Percentiles rank a stretch among this genome's conserved stretches.
These are phyloP conservation scores for Insectozyma bohioensis DNA, from an alignment of 1,139 yeast species.

Conservation along the genomic window DNA sequence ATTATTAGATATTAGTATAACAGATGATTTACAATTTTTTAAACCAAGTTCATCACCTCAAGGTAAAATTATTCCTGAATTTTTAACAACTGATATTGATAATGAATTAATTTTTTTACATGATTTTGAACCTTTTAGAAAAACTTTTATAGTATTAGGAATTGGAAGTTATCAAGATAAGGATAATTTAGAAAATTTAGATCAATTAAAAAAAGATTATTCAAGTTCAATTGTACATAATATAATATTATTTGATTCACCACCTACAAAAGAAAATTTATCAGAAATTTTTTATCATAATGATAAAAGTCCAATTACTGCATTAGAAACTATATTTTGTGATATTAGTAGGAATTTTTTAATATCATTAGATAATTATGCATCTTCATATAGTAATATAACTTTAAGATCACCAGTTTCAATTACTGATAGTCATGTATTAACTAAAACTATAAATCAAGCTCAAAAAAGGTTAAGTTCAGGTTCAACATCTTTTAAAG, in stretches of 20 bases:
- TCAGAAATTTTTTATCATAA: constrained; percentile 23
- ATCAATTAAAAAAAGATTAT: constrained; percentile 29
- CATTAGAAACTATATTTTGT: constrained; percentile 70
- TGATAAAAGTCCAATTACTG: constrained; percentile 28
- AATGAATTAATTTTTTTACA: constrained; percentile 64
- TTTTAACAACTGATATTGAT: constrained; percentile 49
- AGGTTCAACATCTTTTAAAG: constrained; percentile 39
- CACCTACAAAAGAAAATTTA: constrained; percentile 22
- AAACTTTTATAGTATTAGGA: constrained; percentile 69
- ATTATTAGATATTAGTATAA: constrained; percentile 72
- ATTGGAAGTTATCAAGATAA: constrained; percentile 43
- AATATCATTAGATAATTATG: constrained; percentile 62
- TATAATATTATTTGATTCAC: constrained; percentile 58
- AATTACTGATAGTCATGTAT: constrained; percentile 49
- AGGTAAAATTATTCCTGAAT: constrained; percentile 63
- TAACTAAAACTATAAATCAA: constrained; percentile 52
- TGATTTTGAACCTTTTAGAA: constrained; percentile 88
- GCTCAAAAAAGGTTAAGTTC: constrained; percentile 46
- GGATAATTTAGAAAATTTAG: constrained; percentile 7
- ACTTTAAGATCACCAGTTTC: constrained; percentile 75
- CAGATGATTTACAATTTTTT: constrained; percentile 54
- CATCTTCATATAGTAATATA: constrained; percentile 67
- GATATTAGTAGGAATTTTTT: constrained; percentile 68
- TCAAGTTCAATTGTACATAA: constrained; percentile 67
- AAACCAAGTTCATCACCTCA: constrained; percentile 85